Evolutionary conservation across 768 basidiomycete genomes (phyloP), one percentile per base, ranked within the genome.

Genomic region (Heimioporus sp.): DNA sequence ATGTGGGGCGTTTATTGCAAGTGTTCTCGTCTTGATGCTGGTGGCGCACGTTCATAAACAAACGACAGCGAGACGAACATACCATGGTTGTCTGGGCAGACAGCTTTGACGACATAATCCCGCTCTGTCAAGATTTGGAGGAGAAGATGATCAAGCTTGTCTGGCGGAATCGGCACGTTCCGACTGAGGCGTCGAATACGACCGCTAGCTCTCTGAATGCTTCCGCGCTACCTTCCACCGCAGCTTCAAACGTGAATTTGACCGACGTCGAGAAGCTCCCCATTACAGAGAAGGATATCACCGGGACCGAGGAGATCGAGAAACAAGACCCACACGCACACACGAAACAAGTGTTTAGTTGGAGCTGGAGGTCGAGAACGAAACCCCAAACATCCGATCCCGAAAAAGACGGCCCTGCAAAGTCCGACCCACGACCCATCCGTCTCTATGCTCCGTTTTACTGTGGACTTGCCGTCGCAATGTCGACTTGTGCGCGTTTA

Each of bases 31-130:
- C 17, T 11, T 32, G 17, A 39, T 10, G 5, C 8, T 17, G 0
- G 28, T 5, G 6, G 39, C 46, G 36, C 39, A 42, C 28, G 32
- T 34, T 19, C 3, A 7, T n/a, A 13, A 17, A 37, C 16, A 15
- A 35, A 34, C 28, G 10, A 53, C 61, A 90, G 89, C 83, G 90
- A 39, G 86, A 91, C 65, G 92, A 93, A 61, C 80, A 82, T 12
- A 87, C 87, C 45, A 72, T 95, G 37, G 77, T 93, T 10, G 80
- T 88, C 10, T 95, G 92, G 92, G 81, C 88, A 0, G 91, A 94
- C 72, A 79, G 81, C 58, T 79, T 94, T 30, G 89, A 92, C 65
- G 74, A 74, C 53, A 86, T 95, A 59, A 83, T 94, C 34, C 84
- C 85, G 0, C 70, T 85, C 15, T 85, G 79, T 62, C 65, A 68